A percentile compares a stretch with the other conserved stretches of the same genome.
These are phyloP conservation scores for Xylaria sp. DNA, from an alignment of 2,329 filamentous ascomycete species.

Conservation along the genomic window DNA sequence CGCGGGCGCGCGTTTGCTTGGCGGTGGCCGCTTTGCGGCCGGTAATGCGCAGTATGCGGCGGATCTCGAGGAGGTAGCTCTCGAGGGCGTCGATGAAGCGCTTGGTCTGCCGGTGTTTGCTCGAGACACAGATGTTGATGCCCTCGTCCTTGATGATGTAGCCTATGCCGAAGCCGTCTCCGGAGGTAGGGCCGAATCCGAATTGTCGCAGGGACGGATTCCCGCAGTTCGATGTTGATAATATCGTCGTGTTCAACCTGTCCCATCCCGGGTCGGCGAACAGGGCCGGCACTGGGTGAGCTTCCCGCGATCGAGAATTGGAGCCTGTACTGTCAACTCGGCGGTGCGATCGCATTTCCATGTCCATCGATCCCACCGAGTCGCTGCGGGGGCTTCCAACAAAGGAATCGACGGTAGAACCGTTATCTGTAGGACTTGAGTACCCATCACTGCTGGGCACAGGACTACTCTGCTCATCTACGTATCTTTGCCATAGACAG, in stretches of 20 bases:
- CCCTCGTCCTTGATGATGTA: constrained; percentile 98
- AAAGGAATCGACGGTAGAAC: constrained; percentile 52
- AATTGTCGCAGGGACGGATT: constrained; percentile 95
- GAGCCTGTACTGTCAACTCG: constrained; percentile 62
- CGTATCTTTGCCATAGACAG: constrained; percentile 89
- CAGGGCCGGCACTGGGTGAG: constrained; percentile 70
- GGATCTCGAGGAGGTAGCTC: constrained; percentile 87
- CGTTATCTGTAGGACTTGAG: constrained; percentile 63
- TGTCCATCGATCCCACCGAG: constrained; percentile 54
- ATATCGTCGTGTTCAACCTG: constrained; percentile 89
- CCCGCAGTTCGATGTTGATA: constrained; percentile 98
- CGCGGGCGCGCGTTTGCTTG: constrained; percentile 58
- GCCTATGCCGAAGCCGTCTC: constrained; percentile 93
- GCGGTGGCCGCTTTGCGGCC: constrained; percentile 50
- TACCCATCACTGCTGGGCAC: constrained; percentile 64
- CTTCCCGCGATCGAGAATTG: constrained; percentile 45
- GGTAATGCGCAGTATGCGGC: constrained; percentile 78
- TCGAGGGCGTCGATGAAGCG: constrained; percentile 90
- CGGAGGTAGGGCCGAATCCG: constrained; percentile 92
- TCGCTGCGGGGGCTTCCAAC: constrained; percentile 61
- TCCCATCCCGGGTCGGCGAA: constrained; percentile 94
- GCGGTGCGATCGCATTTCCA: constrained; percentile 45
- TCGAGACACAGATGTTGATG: constrained; percentile 89
- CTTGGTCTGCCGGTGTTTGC: constrained; percentile 91
- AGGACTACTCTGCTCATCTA: constrained; percentile 72